Evolutionary conservation across 1,284 basidiomycete species (phyloP).

Genomic region (Sphagnurus paluster): DNA sequence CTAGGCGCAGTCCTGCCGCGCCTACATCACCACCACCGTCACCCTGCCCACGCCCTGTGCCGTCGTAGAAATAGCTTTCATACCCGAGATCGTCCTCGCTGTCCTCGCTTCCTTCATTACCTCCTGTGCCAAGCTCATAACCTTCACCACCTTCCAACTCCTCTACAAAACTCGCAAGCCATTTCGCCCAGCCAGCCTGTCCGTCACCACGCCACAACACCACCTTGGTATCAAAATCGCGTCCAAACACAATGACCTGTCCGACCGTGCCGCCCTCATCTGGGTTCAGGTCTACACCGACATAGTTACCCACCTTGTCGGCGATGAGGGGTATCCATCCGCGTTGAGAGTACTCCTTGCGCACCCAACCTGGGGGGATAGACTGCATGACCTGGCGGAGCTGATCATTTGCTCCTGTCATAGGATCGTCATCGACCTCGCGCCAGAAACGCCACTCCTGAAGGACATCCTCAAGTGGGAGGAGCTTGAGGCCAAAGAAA

Average conservation of each 20-base stretch:
- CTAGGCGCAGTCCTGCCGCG: conserved; percentile 62
- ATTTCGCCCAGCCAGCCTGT: conserved; percentile 90
- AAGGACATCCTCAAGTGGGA: conserved; percentile 87
- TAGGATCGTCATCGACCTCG: conserved; percentile 83
- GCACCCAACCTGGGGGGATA: conserved; percentile 91
- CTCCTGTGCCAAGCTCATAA: conserved; percentile 74
- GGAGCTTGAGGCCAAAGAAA: conserved; percentile 82
- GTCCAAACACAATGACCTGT: conserved; percentile 96
- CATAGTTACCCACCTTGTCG: conserved; percentile 95
- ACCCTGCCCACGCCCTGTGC: conserved; percentile 69
- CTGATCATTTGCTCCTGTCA: conserved; percentile 71
- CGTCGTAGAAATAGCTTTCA: conserved; percentile 83
- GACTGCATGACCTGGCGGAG: conserved; percentile 83
- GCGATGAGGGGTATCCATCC: conserved; percentile 96
- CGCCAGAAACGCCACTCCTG: conserved; percentile 96
- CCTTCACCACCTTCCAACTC: conserved; percentile 90
- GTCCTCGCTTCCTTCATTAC: conserved; percentile 65
- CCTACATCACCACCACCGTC: conserved; percentile 76
- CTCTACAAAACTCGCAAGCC: conserved; percentile 91
- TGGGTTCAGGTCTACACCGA: conserved; percentile 94
- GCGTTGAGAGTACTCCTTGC: conserved; percentile 86
- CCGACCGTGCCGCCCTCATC: conserved; percentile 75
- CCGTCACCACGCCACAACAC: conserved; percentile 93
- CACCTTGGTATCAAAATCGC: conserved; percentile 98
- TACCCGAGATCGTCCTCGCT: conserved; percentile 87